These are phyloP conservation scores for Fusarium continuum DNA, from an alignment of 2,329 filamentous ascomycete species.

Conservation along the genomic window DNA sequence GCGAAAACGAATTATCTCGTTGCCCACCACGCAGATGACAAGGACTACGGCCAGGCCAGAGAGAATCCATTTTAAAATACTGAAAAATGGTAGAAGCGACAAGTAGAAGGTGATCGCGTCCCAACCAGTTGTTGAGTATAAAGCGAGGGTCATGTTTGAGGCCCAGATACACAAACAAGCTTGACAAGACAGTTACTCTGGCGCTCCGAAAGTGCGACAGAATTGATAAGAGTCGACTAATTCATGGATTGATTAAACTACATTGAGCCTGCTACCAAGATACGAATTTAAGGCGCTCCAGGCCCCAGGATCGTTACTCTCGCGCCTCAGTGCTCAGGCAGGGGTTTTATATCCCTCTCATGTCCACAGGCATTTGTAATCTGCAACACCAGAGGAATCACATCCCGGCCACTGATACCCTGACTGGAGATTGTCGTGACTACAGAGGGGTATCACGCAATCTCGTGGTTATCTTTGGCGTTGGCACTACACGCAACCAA, in stretches of 20 bases:
- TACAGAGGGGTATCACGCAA: not conserved
- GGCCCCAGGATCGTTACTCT: not conserved
- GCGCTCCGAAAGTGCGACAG: not conserved
- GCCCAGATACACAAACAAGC: not conserved
- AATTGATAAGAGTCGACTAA: not conserved
- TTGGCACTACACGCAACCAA: not conserved
- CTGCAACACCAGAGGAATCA: not conserved
- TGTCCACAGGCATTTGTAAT: not conserved
- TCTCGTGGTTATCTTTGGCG: not conserved
- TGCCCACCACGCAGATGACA: not conserved
- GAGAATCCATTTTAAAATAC: not conserved
- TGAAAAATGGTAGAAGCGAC: not conserved
- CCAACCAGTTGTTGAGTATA: not conserved
- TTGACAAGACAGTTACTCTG: not conserved
- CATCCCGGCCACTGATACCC: not conserved
- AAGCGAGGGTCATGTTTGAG: not conserved
- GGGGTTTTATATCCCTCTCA: not conserved
- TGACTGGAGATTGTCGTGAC: not conserved
- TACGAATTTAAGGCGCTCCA: not conserved
- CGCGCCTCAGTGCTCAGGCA: not conserved
- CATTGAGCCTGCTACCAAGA: not conserved
- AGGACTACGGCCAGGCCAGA: not conserved
- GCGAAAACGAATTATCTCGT: not conserved
- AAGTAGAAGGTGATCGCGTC: not conserved
- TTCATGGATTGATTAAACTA: not conserved